Base-by-base conservation (phyloP, 371 early-diverging fungal genomes). In the Rhizopus sp. region DNA sequence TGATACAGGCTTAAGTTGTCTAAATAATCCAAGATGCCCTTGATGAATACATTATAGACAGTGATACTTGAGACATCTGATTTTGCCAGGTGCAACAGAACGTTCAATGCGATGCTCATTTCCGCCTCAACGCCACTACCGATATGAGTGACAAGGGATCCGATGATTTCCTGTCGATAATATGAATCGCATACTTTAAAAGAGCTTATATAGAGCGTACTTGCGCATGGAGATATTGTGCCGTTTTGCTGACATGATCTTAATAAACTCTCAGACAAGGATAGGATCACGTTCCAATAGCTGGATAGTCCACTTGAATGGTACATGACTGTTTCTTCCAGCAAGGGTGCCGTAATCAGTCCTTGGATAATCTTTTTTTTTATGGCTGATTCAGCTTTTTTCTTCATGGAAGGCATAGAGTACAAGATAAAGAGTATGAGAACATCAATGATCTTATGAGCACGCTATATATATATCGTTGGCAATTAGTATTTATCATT, bases 21-120 rank as follows among this genome's bases (percentile, higher is more conserved):
- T 23, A 93, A 62, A 50, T 89, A 91, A 65, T 92, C 92, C 15
- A 93, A 66, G 6, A 92, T 73, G 0, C 91, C 90, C 53, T 91
- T 91, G 39, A 93, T 79, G 62, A 91, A 91, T 3, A 86, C 81
- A 33, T 80, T 78, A 61, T 87, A 91, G 23, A 73, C 79, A 9
- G 77, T 73, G 47, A 90, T 67, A 16, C 70, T 73, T 2, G 66
- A 48, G 2, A 87, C 75, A 34, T 85, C 69, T 3, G 55, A 57
- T 23, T 78, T 62, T 1, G 81, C 83, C 15, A 93, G 78, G 7
- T 75, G 59, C 38, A 82, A 65, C n/a, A 86, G 64, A 2, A 85
- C 81, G 32, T 78, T 72, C 15, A 91, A 52, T 0, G 91, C 85
- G 0, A 85, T 78, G 53, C 90, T 85, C 45, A 89, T 82, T 58